These are phyloP conservation scores for Ceratocystiopsis sp. DNA, from an alignment of 2,329 filamentous ascomycete species.

Conservation along the genomic window DNA sequence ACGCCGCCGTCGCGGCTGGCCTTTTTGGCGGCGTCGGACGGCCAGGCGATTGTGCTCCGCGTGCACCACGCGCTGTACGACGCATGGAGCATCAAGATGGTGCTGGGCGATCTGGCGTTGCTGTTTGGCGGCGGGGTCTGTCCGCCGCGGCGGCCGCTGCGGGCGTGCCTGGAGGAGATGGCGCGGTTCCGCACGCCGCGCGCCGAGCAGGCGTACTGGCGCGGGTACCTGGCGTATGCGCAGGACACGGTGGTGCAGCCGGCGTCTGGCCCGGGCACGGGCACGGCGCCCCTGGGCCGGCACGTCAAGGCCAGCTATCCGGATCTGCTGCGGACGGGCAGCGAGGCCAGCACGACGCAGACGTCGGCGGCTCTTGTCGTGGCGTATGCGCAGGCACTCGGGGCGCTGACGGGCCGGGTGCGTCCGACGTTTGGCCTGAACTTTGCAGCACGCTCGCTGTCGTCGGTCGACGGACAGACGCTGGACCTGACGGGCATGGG, in stretches of 20 bases:
- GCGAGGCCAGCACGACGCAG: neutral
- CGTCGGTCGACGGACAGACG: constrained; percentile 2
- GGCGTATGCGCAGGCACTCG: constrained; percentile 6
- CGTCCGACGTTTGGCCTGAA: constrained; percentile 9
- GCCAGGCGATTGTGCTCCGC: constrained; percentile 10
- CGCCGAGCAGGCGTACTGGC: no score
- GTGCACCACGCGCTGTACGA: constrained; percentile 13
- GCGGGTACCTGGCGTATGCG: no score
- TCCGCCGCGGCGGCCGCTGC: no score
- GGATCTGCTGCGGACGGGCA: neutral
- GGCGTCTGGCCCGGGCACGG: no score
- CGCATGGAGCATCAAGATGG: constrained; percentile 14
- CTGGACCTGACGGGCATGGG: constrained; percentile 1
- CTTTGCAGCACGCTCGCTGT: constrained; percentile 6
- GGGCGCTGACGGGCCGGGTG: constrained; percentile 1
- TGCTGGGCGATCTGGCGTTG: constrained; percentile 8
- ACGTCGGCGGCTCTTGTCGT: constrained; percentile 5
- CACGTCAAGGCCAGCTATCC: constrained; percentile 7
- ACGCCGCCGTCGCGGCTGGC: constrained; percentile 8
- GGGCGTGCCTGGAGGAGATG: no score
- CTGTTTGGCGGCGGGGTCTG: neutral
- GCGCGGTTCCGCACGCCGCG: no score
- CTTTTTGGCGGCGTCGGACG: constrained; percentile 9
- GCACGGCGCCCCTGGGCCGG: constrained; percentile 4
- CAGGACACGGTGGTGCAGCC: no score